Percentiles rank a stretch among this genome's conserved stretches.
Conservation (phyloP, 2,329 filamentous ascomycete species). For the Stachybotrys chlorohalonatus region DNA sequence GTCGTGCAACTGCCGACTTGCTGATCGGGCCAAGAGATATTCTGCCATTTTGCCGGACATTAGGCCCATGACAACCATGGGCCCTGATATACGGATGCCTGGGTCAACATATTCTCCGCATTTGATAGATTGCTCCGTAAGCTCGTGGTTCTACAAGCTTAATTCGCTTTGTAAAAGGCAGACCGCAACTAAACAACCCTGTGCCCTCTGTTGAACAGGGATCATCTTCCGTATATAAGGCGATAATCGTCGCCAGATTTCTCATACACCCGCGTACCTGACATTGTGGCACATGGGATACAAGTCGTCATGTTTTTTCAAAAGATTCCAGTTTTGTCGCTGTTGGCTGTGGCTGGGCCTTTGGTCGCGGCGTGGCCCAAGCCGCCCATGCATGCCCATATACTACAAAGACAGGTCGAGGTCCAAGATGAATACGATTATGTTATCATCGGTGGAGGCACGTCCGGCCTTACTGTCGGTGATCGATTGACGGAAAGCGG, state of each 20-base stretch:
- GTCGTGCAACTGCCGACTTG: neutral
- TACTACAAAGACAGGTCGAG: neutral
- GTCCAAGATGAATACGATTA: constrained; percentile 13
- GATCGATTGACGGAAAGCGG: constrained; percentile 27
- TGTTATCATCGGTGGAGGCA: constrained; percentile 25
- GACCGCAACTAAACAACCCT: too few species aligned
- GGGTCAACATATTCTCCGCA: neutral
- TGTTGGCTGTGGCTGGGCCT: neutral
- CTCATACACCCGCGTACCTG: too few species aligned
- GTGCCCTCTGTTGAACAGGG: too few species aligned
- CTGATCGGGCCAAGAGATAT: neutral
- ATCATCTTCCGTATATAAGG: too few species aligned
- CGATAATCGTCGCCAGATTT: too few species aligned
- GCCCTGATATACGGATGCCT: neutral
- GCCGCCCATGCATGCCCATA: neutral
- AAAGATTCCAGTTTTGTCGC: neutral
- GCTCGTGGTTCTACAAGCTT: neutral
- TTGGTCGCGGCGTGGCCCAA: neutral
- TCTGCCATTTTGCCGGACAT: neutral
- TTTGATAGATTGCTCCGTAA: neutral
- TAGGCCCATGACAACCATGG: neutral
- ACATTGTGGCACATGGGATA: neutral
- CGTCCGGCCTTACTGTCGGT: constrained; percentile 30
- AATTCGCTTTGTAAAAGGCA: neutral
- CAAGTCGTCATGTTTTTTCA: neutral